Conservation (phyloP, 139 green algal genomes). For the Axilococcus clingmanii region DNA sequence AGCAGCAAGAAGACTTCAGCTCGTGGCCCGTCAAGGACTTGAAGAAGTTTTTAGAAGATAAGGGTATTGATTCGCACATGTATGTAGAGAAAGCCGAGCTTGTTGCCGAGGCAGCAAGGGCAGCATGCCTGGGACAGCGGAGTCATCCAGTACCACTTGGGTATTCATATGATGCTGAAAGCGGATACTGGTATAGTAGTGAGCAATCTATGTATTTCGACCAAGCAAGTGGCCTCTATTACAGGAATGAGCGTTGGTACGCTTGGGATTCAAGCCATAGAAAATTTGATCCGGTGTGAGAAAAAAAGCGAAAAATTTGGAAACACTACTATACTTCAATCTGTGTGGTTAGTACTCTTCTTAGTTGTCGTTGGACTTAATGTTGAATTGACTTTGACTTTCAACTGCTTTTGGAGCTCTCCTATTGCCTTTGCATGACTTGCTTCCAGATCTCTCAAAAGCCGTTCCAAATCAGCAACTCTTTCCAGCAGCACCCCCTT, state of each 20-base stretch:
- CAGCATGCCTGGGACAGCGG: background rate
- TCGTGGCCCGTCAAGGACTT: constrained; percentile 71
- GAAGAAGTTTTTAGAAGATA: constrained; percentile 42
- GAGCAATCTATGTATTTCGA: constrained; percentile 55
- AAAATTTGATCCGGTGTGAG: no score
- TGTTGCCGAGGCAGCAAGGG: constrained; percentile 32
- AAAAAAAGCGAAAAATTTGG: no score
- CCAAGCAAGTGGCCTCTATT: constrained; percentile 35
- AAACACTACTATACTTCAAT: no score
- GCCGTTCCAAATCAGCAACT: no score
- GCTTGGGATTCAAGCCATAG: no score
- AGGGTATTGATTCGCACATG: constrained; percentile 30
- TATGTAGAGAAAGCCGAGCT: constrained; percentile 63
- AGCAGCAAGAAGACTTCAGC: constrained; percentile 26
- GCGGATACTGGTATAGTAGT: constrained; percentile 32
- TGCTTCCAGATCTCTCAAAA: no score
- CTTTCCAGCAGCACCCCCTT: no score
- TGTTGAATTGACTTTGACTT: no score
- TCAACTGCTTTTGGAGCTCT: no score
- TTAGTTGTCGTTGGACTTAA: no score
- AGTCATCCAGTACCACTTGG: constrained; percentile 28
- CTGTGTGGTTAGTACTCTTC: no score
- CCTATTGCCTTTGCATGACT: no score
- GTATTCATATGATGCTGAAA: constrained; percentile 44
- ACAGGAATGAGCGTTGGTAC: constrained; percentile 45